Evolutionary conservation across 108 stramenopile genomes (phyloP), one percentile per base, ranked within the genome.

Genomic region (Mediolabrus comicus): DNA sequence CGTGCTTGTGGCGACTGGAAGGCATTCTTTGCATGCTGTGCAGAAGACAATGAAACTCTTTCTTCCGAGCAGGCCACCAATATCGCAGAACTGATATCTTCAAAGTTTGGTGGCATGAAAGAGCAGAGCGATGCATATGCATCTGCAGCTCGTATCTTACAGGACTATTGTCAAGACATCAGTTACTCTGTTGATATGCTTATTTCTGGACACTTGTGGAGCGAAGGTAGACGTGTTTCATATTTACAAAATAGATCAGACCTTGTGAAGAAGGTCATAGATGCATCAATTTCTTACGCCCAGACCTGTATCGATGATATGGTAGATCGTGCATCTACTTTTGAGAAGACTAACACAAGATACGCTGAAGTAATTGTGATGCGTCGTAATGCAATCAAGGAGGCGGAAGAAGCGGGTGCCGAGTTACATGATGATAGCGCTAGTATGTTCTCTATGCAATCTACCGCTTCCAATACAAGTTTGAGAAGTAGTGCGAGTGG

Each of bases 381-480:
- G 36, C 86, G 95, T 31, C 85, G 86, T 31, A 80, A 90, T 41
- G 86, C 87, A 35, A 84, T 85, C 30, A 69, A 62, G 34, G 73
- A 69, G 17, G 77, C 71, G 29, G 66, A 58, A 19, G 73, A 49
- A 32, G 81, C 62, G 28, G 86, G 75, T 14, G 66, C 27, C 13
- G 72, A 24, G 26, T 39, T 69, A 22, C 72, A 29, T 9, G 82
- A 83, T 72, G 88, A 89, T 17, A 87, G 84, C 46, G 91, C 85
- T 14, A 92, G 91, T 77, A 71, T 90, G 25, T 93, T 89, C 66
- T 89, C 91, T 2, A 65, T 86, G 54, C 84, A 88, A 53, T 90
- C 89, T 41, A 77, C 62, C 29, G 60, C 76, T 2, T 87, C 91
- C 13, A 86, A 86, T 59, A 71, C 71, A 39, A 90, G 91, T 53